Base-by-base conservation (phyloP, 371 early-diverging fungal genomes). In the Syncephalis fuscata region DNA sequence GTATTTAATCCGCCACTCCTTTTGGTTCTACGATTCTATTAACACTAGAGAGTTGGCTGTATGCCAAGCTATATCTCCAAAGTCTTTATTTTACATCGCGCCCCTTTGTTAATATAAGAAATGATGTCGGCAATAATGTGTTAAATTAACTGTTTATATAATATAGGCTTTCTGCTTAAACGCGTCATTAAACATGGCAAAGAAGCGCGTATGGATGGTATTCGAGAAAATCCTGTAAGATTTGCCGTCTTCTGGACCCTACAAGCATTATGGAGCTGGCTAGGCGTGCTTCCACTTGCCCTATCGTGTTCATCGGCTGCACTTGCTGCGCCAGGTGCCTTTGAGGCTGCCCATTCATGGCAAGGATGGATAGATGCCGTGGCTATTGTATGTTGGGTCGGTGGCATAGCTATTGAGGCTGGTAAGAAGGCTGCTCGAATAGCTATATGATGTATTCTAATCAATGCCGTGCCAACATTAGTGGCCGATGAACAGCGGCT, bases 181-280 rank as follows among this genome's bases (percentile, higher is more conserved):
- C 39, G 46, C 23, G 39, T 46, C 15, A 16, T 36, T 20, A 51
- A 46, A 23, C 22, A 45, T 4, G 51, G 46, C 10, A n/a, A 36
- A 4, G 46, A 51, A 26, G 40, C 51, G n/a, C 46, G 51, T 22
- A 46, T 51, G 19, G 46, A 51, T 37, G 47, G 24, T 16, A 16
- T 45, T 7, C 23, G 51, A 39, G 22, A 37, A 25, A 38, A 39
- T 15, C 46, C 46, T 39, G 8, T 4, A 23, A 21, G 8, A 3
- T 39, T 51, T 16, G 40, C 46, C 8, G 14, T 11, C 8, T 51
- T 51, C 37, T 51, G 27, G 50, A 20, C 45, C n/a, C 21, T 51
- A 8, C 46, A 45, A 46, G 39, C 46, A 39, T 26, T 46, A 1
- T 51, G 46, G 51, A 38, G 45, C 7, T 51, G 51, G 51, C 38